These are phyloP conservation scores for Syzygium oleosum DNA, from an alignment of 345 rosid species.

Conservation along the genomic window DNA sequence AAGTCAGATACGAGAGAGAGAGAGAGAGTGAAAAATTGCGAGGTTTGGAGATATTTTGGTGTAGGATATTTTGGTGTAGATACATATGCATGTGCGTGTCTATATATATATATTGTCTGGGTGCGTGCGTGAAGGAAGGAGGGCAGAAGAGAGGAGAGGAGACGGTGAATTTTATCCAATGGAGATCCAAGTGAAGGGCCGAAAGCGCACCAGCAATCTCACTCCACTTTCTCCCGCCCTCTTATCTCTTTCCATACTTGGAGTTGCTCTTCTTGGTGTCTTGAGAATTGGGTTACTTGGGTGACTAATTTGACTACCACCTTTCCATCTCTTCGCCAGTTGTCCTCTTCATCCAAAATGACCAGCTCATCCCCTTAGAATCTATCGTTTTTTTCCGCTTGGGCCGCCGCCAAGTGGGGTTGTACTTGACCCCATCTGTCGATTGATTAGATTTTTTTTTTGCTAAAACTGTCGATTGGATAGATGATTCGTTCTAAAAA, in stretches of 20 bases:
- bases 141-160: neutral
- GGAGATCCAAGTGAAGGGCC: conserved; percentile 48
- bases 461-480: neutral
- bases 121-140: no score
- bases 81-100: neutral
- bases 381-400: no score
- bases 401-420: no score
- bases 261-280: neutral
- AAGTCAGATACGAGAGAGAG: neutral
- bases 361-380: neutral
- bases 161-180: conserved; percentile 15
- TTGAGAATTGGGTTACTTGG: neutral
- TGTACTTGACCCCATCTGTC: no score
- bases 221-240: conserved; percentile 2
- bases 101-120: neutral
- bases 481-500: neutral
- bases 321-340: neutral
- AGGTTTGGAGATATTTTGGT: conserved; percentile 22
- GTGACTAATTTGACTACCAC: neutral
- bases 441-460: no score
- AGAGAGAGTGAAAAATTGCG: neutral
- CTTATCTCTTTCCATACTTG: conserved; percentile 5
- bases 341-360: neutral
- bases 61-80: neutral
- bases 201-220: conserved; percentile 27